phyloP scores from a whole-genome alignment of 2,329 filamentous ascomycete species.

The Sphaerostilbella broomeana region DNA sequence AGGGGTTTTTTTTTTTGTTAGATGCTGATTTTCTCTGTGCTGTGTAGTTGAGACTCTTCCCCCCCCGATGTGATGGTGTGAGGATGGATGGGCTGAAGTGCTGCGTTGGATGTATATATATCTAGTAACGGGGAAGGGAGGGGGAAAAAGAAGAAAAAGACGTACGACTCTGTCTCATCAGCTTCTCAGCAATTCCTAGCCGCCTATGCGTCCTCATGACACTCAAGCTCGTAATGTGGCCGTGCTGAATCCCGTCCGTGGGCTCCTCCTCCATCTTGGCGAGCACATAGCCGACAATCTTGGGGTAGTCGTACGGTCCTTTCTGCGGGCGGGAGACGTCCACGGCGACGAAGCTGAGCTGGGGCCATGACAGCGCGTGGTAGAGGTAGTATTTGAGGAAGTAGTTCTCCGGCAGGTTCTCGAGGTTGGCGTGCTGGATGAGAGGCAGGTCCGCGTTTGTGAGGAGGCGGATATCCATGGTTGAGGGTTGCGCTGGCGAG shows the following conservation, averaged over 20 bases:
- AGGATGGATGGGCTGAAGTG: no score
- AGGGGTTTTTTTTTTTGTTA: no score
- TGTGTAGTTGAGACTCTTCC: no score
- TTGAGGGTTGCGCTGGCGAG: no score
- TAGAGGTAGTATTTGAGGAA: conserved; percentile 99
- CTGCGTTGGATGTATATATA: no score
- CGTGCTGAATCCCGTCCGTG: conserved; percentile 80
- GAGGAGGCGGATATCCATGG: conserved; percentile 88
- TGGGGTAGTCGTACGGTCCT: conserved; percentile 81
- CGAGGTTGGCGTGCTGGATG: conserved; percentile 97
- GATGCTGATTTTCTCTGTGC: no score
- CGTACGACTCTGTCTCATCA: conserved; percentile 94
- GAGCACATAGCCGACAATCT: conserved; percentile 98
- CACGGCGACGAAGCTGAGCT: conserved; percentile 93
- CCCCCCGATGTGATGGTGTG: neutral
- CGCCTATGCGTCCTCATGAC: conserved; percentile 95
- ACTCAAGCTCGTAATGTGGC: conserved; percentile 89
- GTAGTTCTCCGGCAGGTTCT: conserved; percentile 98
- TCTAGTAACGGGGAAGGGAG: no score
- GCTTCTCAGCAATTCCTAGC: conserved; percentile 88
- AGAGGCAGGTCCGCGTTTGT: conserved; percentile 77
- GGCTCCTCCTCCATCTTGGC: conserved; percentile 99
- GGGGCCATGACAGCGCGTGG: conserved; percentile 96
- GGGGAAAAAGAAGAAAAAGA: conserved; percentile 19
- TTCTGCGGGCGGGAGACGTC: conserved; percentile 76